Base-by-base conservation (phyloP, 495 filamentous ascomycete genomes). In the Parathielavia appendiculata region DNA sequence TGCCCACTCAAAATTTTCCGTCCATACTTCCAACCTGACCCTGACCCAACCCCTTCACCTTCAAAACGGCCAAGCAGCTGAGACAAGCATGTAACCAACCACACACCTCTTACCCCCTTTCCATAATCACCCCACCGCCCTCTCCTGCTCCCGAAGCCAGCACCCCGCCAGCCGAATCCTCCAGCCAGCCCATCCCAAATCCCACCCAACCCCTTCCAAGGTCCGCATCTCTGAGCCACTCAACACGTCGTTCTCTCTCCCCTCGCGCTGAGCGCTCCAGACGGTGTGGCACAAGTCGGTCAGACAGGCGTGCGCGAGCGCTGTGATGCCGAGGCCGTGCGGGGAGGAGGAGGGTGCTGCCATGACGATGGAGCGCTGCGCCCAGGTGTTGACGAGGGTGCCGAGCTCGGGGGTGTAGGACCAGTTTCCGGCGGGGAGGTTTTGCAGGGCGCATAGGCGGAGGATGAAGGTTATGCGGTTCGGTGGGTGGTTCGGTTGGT, bases 181-280 rank as follows among this genome's bases (percentile, higher is more conserved):
- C 17, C 47, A 39, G 19, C 22, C 38, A 0, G 53, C 65, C 65
- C 65, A 62, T 34, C 49, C 36, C 46, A 64, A 23, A 60, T 67
- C 65, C 61, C 61, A 64, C 35, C 60, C 62, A 17, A 68, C 58
- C 40, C 13, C 47, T 58, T 68, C 59, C 50, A 65, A 30, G 16
- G 57, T 60, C 12, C 32, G 20, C 54, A 68, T 10, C 60, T 65
- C 61, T 13, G 32, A 63, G 12, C 36, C 4, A 16, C 34, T 66
- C 40, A 65, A 41, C 17, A 60, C 32, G 19, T 41, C 32, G 13
- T 46, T 50, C 47, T 63, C 65, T 6, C 60, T 38, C 13, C 66
- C 63, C 22, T 65, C 65, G 22, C 65, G 38, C 62, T 63, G 65
- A 23, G 59, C 65, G 17, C 38, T 14, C 56, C 62, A 64, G 5